Percentiles rank a stretch among this genome's conserved stretches.
Conservation (phyloP, 2,329 filamentous ascomycete genomes). For the Fusarium sp. region DNA sequence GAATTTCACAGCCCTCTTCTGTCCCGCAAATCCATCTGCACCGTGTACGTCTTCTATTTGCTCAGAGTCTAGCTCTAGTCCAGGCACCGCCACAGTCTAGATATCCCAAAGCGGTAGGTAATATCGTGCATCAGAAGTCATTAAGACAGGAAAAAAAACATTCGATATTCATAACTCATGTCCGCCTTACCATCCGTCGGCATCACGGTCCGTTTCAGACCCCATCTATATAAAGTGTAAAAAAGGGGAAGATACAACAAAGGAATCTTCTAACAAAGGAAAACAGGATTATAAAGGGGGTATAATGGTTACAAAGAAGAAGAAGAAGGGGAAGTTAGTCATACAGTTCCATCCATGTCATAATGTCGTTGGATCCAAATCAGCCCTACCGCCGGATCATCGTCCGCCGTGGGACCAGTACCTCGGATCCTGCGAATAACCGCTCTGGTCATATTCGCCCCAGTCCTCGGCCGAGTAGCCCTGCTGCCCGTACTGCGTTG, state of each 20-base stretch:
- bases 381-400: slow-evolving; percentile 27
- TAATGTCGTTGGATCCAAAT: slow-evolving; percentile 35
- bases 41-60: neutral
- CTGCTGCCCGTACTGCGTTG: slow-evolving; percentile 35
- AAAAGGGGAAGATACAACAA: slow-evolving; percentile 6
- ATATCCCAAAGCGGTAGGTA: slow-evolving; percentile 32
- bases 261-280: slow-evolving; percentile 10
- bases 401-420: slow-evolving; percentile 32
- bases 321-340: slow-evolving; percentile 15
- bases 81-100: slow-evolving; percentile 30
- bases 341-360: slow-evolving; percentile 30
- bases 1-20: neutral
- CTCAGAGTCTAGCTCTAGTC: slow-evolving; percentile 16
- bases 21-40: slow-evolving; percentile 1
- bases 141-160: slow-evolving; percentile 20
- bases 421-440: slow-evolving; percentile 39
- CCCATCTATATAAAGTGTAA: slow-evolving; percentile 33
- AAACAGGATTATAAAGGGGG: slow-evolving; percentile 35
- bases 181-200: slow-evolving; percentile 16
- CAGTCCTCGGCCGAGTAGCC: slow-evolving; percentile 34
- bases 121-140: slow-evolving; percentile 10
- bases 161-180: slow-evolving; percentile 30
- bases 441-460: slow-evolving; percentile 38
- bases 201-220: neutral
- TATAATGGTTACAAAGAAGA: slow-evolving; percentile 20